Evolutionary conservation across 2,329 filamentous ascomycete species (phyloP).

Genomic region (Fonsecaea multimorphosa): DNA sequence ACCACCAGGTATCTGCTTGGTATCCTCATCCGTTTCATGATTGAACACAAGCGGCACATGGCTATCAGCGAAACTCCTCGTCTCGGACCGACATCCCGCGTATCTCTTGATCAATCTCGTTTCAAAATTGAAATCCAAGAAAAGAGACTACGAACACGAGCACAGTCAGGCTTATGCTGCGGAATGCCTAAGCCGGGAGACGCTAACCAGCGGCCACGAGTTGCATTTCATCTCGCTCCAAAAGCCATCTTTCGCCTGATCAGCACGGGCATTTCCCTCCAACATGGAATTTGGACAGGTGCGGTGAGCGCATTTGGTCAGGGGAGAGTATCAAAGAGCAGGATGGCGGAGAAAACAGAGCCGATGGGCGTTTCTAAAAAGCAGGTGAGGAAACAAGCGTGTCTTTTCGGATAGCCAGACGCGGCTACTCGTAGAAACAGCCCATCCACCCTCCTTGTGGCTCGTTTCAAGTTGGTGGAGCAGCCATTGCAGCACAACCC

Average conservation of each 20-base stretch:
- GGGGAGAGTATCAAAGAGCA: background rate
- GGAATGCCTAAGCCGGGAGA: background rate
- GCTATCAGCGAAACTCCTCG: background rate
- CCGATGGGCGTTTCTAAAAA: background rate
- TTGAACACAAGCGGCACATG: background rate
- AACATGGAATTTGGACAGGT: background rate
- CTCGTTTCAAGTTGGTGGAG: constrained; percentile 17
- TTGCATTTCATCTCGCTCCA: constrained; percentile 7
- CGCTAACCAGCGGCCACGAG: constrained; percentile 1
- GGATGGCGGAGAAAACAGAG: background rate
- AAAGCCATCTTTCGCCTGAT: background rate
- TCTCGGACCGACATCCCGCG: background rate
- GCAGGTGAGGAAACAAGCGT: background rate
- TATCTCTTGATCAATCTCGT: constrained; percentile 13
- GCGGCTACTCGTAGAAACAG: constrained; percentile 12
- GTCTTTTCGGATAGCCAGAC: background rate
- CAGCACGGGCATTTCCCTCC: background rate
- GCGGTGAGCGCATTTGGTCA: background rate
- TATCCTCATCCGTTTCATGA: background rate
- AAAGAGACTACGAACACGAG: background rate
- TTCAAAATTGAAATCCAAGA: constrained; percentile 14
- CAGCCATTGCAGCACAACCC: background rate
- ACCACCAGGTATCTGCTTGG: background rate
- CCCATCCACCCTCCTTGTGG: constrained; percentile 3
- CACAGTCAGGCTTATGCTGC: constrained; percentile 11